phyloP scores from a whole-genome alignment of 2,329 filamentous ascomycete genomes.

The Aspergillus sp. region DNA sequence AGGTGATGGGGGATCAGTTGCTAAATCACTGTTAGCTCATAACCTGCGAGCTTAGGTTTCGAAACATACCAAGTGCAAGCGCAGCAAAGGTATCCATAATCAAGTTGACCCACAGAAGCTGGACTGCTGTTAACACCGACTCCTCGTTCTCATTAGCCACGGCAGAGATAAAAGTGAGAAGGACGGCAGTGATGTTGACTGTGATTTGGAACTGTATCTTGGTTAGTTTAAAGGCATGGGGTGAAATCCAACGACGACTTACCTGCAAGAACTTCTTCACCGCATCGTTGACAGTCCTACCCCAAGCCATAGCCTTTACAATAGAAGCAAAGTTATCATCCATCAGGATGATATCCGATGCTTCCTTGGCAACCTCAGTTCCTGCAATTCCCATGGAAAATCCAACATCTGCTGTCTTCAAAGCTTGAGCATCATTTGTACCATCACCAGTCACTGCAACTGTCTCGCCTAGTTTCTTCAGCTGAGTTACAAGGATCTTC shows the following conservation, averaged over 20 bases:
- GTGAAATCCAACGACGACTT: neutral
- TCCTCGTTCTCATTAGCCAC: slow-evolving; percentile 56
- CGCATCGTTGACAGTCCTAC: slow-evolving; percentile 72
- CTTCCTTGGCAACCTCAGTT: slow-evolving; percentile 82
- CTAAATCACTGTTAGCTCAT: slow-evolving; percentile 24
- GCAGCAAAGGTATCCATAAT: slow-evolving; percentile 71
- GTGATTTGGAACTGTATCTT: slow-evolving; percentile 43
- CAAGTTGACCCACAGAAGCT: slow-evolving; percentile 68
- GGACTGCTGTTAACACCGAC: slow-evolving; percentile 65
- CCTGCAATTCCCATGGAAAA: slow-evolving; percentile 85
- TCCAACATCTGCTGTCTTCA: slow-evolving; percentile 78
- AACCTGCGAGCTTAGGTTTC: neutral
- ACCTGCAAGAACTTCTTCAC: slow-evolving; percentile 69
- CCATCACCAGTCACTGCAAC: slow-evolving; percentile 82
- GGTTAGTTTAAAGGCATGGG: neutral
- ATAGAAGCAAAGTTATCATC: slow-evolving; percentile 88
- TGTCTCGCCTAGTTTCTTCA: slow-evolving; percentile 72
- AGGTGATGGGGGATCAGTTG: slow-evolving; percentile 61
- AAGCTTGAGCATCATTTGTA: slow-evolving; percentile 78
- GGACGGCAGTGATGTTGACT: slow-evolving; percentile 67
- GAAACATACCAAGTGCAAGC: slow-evolving; percentile 50
- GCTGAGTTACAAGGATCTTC: slow-evolving; percentile 67
- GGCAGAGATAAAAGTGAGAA: slow-evolving; percentile 65
- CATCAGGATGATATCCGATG: slow-evolving; percentile 82
- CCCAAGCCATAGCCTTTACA: slow-evolving; percentile 80